Evolutionary conservation across 2,329 filamentous ascomycete species (phyloP).

Genomic region (Talaromyces sp.): DNA sequence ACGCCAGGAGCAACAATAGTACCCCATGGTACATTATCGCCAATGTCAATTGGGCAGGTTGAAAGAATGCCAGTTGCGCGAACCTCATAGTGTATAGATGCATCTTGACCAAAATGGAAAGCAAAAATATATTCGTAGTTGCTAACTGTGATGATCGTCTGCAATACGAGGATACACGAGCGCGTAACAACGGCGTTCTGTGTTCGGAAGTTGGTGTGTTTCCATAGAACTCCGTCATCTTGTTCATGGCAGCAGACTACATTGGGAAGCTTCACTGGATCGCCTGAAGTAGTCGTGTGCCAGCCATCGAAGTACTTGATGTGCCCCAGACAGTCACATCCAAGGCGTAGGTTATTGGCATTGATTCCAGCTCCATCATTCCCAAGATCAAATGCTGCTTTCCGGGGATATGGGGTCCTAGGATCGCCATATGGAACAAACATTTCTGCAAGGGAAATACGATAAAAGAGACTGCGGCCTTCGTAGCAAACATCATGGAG

Average conservation of each 20-base stretch:
- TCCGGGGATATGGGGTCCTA: slow-evolving; percentile 45
- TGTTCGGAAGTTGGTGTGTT: slow-evolving; percentile 45
- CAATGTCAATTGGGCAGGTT: slow-evolving; percentile 40
- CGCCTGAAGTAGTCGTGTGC: slow-evolving; percentile 37
- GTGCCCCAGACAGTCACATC: slow-evolving; percentile 49
- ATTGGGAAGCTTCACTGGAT: slow-evolving; percentile 44
- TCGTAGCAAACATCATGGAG: slow-evolving; percentile 47
- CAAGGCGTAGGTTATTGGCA: slow-evolving; percentile 45
- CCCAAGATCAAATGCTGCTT: slow-evolving; percentile 50
- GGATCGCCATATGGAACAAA: slow-evolving; percentile 50
- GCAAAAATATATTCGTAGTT: slow-evolving; percentile 52
- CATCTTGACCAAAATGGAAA: slow-evolving; percentile 47
- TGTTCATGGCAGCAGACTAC: slow-evolving; percentile 48
- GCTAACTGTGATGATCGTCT: slow-evolving; percentile 45
- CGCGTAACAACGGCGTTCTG: slow-evolving; percentile 38
- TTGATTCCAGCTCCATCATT: slow-evolving; percentile 47
- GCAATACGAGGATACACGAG: slow-evolving; percentile 39
- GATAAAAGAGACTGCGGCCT: slow-evolving; percentile 44
- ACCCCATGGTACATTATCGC: slow-evolving; percentile 40
- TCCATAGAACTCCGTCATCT: slow-evolving; percentile 45
- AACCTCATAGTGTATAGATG: slow-evolving; percentile 45
- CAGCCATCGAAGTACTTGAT: slow-evolving; percentile 50
- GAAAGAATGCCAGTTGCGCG: slow-evolving; percentile 52
- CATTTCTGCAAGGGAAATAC: slow-evolving; percentile 48
- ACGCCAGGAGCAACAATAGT: slow-evolving; percentile 47